A percentile compares a stretch with the other conserved stretches of the same genome.
These are phyloP conservation scores for Lepidium africanum DNA, from an alignment of 345 rosid genomes.

Conservation along the genomic window DNA sequence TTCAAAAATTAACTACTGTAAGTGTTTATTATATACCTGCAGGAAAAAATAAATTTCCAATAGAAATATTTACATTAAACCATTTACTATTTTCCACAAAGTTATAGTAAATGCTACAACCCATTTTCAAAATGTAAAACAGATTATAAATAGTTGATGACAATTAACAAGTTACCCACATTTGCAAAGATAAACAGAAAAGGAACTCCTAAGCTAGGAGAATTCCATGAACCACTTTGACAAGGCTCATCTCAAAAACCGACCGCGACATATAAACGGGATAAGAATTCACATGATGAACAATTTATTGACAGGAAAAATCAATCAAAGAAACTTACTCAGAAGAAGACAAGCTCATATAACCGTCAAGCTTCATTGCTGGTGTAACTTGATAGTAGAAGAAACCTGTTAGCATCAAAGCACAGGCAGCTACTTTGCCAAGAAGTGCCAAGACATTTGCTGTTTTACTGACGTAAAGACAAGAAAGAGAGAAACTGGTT, in stretches of 20 bases:
- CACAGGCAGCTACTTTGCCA: slow-evolving; percentile 77
- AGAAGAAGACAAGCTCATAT: slow-evolving; percentile 35
- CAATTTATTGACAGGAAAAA: not conserved
- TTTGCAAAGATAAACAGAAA: not conserved
- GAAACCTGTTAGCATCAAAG: slow-evolving; percentile 79
- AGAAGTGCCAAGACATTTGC: slow-evolving; percentile 67
- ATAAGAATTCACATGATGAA: not conserved
- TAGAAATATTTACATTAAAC: not conserved
- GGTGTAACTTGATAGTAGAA: slow-evolving; percentile 76
- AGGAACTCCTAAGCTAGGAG: not conserved
- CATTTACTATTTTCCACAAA: slow-evolving; percentile 4
- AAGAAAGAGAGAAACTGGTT: slow-evolving; percentile 8
- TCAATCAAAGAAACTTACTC: slow-evolving; percentile 48
- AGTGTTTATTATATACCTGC: slow-evolving; percentile 42
- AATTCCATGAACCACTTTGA: slow-evolving; percentile 3
- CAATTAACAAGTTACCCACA: not conserved
- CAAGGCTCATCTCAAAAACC: not conserved
- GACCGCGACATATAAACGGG: not conserved
- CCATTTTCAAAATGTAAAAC: not conserved
- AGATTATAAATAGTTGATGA: not conserved
- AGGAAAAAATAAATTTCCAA: slow-evolving; percentile 27
- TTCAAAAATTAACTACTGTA: slow-evolving; percentile 3
- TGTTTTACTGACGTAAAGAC: slow-evolving; percentile 56
- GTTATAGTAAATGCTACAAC: not conserved
- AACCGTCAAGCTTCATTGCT: slow-evolving; percentile 45